phyloP scores from a whole-genome alignment of 345 rosid species.

The Melaleuca quinquenervia region DNA sequence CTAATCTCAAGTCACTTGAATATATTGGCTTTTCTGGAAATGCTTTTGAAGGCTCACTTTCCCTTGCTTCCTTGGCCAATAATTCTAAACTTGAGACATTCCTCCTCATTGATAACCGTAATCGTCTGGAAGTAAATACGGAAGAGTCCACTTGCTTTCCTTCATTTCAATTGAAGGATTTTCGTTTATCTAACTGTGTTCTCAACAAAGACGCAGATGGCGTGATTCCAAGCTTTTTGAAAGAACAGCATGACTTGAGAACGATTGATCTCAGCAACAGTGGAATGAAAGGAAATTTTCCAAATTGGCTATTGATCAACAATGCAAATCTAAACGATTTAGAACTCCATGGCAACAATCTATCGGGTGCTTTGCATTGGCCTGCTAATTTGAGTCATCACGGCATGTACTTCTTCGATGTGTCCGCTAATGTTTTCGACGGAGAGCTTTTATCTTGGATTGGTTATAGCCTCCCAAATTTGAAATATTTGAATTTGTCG shows the following conservation, averaged over 20 bases:
- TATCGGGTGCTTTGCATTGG: slow-evolving; percentile 1
- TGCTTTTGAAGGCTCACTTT: neutral
- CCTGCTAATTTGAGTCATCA: neutral
- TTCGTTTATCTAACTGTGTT: neutral
- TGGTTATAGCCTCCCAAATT: slow-evolving; percentile 1
- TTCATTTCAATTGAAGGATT: neutral
- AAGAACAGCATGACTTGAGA: neutral
- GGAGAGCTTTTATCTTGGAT: slow-evolving; percentile 4
- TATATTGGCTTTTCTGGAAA: neutral
- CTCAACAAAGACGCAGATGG: neutral
- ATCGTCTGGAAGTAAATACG: neutral
- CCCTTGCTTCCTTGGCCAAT: neutral
- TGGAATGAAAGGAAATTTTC: neutral
- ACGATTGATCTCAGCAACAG: neutral
- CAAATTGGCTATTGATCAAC: slow-evolving; percentile 17
- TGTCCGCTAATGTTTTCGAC: neutral
- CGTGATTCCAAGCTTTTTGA: neutral
- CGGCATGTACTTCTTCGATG: neutral
- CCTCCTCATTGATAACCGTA: neutral
- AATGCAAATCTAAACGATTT: neutral
- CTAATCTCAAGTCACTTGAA: neutral
- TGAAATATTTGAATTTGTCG: neutral
- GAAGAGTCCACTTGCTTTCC: neutral
- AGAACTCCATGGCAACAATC: neutral
- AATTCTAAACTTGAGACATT: neutral